Evolutionary conservation across 2,329 filamentous ascomycete species (phyloP).

Genomic region (Madurella fahalii): DNA sequence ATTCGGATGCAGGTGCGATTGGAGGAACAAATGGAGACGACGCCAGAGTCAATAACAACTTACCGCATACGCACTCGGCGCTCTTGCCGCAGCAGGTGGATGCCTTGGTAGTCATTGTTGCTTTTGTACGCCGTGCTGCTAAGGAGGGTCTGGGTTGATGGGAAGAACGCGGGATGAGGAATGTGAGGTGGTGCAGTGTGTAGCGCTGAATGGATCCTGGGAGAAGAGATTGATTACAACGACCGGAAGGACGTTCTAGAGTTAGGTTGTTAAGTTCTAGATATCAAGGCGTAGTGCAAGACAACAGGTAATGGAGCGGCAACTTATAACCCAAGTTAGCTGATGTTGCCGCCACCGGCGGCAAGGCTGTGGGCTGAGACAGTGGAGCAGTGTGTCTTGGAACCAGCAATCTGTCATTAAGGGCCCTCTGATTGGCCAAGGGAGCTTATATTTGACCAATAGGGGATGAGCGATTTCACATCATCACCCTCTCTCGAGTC

Average conservation of each 20-base stretch:
- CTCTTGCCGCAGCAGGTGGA: conserved; percentile 56
- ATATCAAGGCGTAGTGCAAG: not conserved
- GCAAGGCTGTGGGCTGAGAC: conserved; percentile 23
- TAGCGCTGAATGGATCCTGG: not conserved
- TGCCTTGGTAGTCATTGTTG: conserved; percentile 34
- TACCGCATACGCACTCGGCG: conserved; percentile 55
- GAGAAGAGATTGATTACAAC: not conserved
- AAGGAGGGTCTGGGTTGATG: conserved; percentile 2
- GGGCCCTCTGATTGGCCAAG: conserved; percentile 9
- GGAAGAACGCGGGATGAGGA: no score
- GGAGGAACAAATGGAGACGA: not conserved
- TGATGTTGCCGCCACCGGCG: conserved; percentile 13
- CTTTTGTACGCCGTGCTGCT: conserved; percentile 6
- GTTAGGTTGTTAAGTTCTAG: not conserved
- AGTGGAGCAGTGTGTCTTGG: conserved; percentile 11
- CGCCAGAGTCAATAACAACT: conserved; percentile 27
- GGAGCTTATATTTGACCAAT: conserved; percentile 11
- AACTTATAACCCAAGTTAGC: conserved; percentile 10
- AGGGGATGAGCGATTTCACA: conserved; percentile 22
- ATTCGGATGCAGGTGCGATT: not conserved
- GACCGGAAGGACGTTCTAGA: not conserved
- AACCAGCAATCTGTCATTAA: conserved; percentile 19
- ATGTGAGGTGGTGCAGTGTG: no score
- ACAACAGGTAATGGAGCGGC: not conserved
- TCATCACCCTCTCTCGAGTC: conserved; percentile 3